These are phyloP conservation scores for Sequoiadendron giganteum DNA, from an alignment of 75 land plant species.

Conservation along the genomic window DNA sequence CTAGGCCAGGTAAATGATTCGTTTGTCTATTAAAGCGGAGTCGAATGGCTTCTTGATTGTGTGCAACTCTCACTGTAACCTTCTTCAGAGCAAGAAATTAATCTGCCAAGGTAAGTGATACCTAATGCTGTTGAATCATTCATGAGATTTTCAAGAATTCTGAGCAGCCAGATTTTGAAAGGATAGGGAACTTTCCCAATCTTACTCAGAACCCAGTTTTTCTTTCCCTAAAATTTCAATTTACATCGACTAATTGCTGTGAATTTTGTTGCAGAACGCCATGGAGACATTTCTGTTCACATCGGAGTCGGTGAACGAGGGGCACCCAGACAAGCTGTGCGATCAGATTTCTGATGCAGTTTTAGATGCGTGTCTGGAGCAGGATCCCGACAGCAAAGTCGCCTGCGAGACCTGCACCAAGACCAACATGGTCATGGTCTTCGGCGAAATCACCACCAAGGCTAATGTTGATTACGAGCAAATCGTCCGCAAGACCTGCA, in stretches of 20 bases:
- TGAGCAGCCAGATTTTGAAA: too few species aligned
- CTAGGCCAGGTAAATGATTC: too few species aligned
- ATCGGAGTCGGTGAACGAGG: constrained; percentile 49
- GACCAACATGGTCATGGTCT: constrained; percentile 54
- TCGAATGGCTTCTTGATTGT: too few species aligned
- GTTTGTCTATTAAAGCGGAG: too few species aligned
- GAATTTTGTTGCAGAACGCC: not conserved
- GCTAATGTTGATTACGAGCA: constrained; percentile 72
- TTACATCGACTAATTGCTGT: not conserved
- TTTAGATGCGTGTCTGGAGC: constrained; percentile 40
- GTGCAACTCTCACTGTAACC: too few species aligned
- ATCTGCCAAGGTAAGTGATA: too few species aligned
- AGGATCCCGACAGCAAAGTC: constrained; percentile 54
- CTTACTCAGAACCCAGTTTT: too few species aligned
- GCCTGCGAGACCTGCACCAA: constrained; percentile 55
- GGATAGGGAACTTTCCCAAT: too few species aligned
- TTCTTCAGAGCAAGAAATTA: too few species aligned
- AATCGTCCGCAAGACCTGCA: constrained; percentile 48
- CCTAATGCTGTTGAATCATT: too few species aligned
- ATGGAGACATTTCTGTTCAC: constrained; percentile 44
- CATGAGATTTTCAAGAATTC: too few species aligned
- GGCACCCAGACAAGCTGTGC: constrained; percentile 50
- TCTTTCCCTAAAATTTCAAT: too few species aligned
- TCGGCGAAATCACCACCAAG: constrained; percentile 72
- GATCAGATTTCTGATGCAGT: constrained; percentile 47